Base-by-base conservation (phyloP, 176 grass and related monocot genomes). In the Cenchrus americanus region DNA sequence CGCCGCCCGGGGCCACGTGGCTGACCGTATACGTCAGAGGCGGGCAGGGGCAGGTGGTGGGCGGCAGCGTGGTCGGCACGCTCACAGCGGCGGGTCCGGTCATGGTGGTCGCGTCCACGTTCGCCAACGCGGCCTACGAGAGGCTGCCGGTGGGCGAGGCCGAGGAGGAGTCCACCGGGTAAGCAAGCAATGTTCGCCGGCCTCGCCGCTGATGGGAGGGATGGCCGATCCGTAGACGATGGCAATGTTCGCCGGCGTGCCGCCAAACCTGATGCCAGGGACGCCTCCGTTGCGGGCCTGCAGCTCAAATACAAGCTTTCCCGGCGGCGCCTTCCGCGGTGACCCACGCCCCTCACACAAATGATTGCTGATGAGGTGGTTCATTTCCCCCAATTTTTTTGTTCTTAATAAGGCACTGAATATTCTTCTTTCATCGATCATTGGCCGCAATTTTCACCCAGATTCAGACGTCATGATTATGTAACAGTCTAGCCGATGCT, bases 81-180 rank as follows among this genome's bases (percentile, higher is more conserved):
- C 94, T 97, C 18, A 91, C 89, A 41, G 94, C 94, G 5, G 91
- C 87, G 9, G 94, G 94, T 10, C 89, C 91, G 13, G 94, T 97
- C 44, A 97, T 94, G 94, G 88, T 97, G 67, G 86, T 94, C 68
- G 91, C 94, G 2, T 97, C 94, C 7, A 97, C 94, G 6, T 97
- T 97, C 81, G 89, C 89, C 3, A 94, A 97, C 37, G 91, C 94
- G 19, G 88, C 87, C 34, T 97, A 97, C 58, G 94, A 97, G 82
- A 88, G 91, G 87, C 80, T 96, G 73, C 94, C 94, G 78, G 7
- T 43, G 27, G 88, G 86, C 32, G 86, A 90, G 34, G 88, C 82
- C 62, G 88, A 92, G 19, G 93, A 95, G 18, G 90, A 93, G 6
- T 7, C 42, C 42, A 7, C 42, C 42, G 42, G 6, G 27, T 30